Evolutionary conservation across 768 basidiomycete species (phyloP), one percentile per base, ranked within the genome.

Genomic region (Kwoniella newhampshirensis): DNA sequence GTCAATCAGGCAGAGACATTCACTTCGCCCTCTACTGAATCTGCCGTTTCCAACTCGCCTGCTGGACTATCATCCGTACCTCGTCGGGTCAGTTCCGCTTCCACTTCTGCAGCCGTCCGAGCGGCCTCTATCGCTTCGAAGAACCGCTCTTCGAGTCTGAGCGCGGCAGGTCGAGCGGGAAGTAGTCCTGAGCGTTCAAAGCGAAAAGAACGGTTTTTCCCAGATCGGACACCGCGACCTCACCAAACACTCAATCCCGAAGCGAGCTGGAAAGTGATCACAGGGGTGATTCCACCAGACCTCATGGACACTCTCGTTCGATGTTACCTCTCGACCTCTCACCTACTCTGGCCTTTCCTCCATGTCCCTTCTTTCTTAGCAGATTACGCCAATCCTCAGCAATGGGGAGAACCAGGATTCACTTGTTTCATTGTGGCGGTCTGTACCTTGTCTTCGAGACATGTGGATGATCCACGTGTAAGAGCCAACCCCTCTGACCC

Each of bases 341-440:
- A 90, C 74, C 90, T 93, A 59, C 81, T 93, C 54, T 84, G 93
- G 71, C 91, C 91, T 6, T 93, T 94, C 77, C 81, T 96, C 27
- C 92, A 96, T 62, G 86, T 94, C 60, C 91, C 91, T 18, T 86
- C 87, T 4, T 94, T 93, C 77, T 80, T 92, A 41, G 81, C 85
- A 35, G 91, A 96, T 76, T 96, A 96, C 73, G 89, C 89, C 39
- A 89, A 91, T 63, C 92, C 92, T 48, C 84, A 85, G 77, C 92
- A 92, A 80, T 94, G 92, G 91, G 89, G 87, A 47, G 91, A 93
- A 77, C 89, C 92, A 7, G 92, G 92, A 8, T 96, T 96, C 69
- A 90, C 88, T 37, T 86, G 91, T 9, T 92, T 93, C 72, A 89
- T 94, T 59, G 89, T 94, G n/a, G 84, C 91, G 1, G 81, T 93